phyloP scores from a whole-genome alignment of 139 green algal genomes.

The Volvox africanus region DNA sequence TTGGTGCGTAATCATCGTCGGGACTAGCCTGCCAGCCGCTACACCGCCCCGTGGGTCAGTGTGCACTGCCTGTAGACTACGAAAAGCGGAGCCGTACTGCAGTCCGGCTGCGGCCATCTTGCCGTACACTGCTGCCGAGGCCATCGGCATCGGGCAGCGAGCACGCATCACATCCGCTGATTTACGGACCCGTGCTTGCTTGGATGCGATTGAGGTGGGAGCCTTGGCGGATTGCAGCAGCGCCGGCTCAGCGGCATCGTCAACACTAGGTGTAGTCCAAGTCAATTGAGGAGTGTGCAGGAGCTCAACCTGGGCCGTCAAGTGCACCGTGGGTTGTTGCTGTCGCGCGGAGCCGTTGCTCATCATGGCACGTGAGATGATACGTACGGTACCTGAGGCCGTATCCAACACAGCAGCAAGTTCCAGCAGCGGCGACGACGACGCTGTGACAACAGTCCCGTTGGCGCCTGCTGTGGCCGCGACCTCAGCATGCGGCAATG shows the following conservation, averaged over 20 bases:
- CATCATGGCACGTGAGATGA: slow-evolving; percentile 50
- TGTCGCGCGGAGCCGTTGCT: neutral
- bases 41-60: neutral
- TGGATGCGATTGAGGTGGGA: no score
- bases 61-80: slow-evolving; percentile 43
- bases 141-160: slow-evolving; percentile 48
- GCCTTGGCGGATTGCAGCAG: no score
- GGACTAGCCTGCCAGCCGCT: neutral
- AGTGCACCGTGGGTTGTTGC: slow-evolving; percentile 14
- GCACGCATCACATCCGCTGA: slow-evolving; percentile 63
- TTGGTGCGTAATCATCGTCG: neutral
- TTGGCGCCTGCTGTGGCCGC: neutral
- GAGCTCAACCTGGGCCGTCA: slow-evolving; percentile 13
- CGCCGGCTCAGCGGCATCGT: no score
- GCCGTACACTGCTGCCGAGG: slow-evolving; percentile 57
- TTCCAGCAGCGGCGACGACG: slow-evolving; percentile 4
- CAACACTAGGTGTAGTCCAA: neutral
- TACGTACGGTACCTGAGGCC: slow-evolving; percentile 33
- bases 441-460: neutral
- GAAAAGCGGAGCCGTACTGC: slow-evolving; percentile 79
- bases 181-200: no score
- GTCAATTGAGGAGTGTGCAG: neutral
- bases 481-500: neutral
- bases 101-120: slow-evolving; percentile 67
- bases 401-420: slow-evolving; percentile 38